Conservation (phyloP, 2,329 filamentous ascomycete genomes). For the Apiospora rasikravindrae region DNA sequence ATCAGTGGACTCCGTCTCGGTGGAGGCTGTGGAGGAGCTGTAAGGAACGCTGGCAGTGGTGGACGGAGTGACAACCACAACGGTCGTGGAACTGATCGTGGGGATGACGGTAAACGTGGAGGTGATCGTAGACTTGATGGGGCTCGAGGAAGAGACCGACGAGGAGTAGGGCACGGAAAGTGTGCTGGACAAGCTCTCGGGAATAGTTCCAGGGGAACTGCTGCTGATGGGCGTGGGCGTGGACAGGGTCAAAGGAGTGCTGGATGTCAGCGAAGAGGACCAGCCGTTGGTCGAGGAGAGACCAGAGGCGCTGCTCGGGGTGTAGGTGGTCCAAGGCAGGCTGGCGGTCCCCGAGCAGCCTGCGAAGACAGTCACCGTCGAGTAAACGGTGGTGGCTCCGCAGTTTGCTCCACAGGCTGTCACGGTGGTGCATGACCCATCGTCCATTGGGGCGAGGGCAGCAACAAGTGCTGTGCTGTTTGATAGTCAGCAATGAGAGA, state of each 20-base stretch:
- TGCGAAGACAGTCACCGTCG: conserved; percentile 30
- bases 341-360: conserved; percentile 29
- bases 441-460: conserved; percentile 31
- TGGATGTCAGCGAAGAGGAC: conserved; percentile 14
- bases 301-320: neutral
- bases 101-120: neutral
- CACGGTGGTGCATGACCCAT: conserved; percentile 34
- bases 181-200: neutral
- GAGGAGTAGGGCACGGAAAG: neutral
- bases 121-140: neutral
- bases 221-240: neutral
- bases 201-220: neutral
- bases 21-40: neutral
- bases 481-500: conserved; percentile 27
- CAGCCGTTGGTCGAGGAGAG: neutral
- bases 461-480: conserved; percentile 31
- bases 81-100: neutral
- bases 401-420: conserved; percentile 32
- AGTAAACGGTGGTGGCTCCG: conserved; percentile 23
- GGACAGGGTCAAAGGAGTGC: neutral
- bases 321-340: neutral
- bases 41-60: neutral
- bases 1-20: neutral
- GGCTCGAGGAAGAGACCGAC: neutral
- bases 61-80: neutral